phyloP scores from a whole-genome alignment of 1,139 yeast genomes.

The Geotrichum candidum region DNA sequence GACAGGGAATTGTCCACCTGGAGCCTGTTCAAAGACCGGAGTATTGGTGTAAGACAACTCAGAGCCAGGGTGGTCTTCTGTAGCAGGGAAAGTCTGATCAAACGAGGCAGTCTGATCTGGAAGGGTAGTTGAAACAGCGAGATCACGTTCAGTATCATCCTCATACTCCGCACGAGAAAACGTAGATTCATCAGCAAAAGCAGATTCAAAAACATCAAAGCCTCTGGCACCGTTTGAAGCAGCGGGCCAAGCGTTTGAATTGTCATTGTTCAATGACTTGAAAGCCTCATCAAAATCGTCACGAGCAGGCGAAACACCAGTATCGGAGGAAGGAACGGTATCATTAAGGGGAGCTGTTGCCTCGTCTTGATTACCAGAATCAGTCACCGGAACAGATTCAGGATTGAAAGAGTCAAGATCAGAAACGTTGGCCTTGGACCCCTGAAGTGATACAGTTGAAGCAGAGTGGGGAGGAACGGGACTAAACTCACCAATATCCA shows the following conservation, averaged over 20 bases:
- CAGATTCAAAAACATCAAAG: slow-evolving; percentile 9
- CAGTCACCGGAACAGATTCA: neutral
- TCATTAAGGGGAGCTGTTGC: neutral
- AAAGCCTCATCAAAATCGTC: slow-evolving; percentile 2
- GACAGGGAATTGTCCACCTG: neutral
- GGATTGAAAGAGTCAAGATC: neutral
- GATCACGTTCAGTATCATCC: neutral
- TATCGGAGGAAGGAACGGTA: neutral
- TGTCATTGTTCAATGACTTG: neutral
- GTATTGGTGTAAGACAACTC: slow-evolving; percentile 3
- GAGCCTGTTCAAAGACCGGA: neutral
- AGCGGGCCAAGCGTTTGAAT: neutral
- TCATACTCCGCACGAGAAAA: neutral
- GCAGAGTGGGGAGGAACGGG: slow-evolving; percentile 3
- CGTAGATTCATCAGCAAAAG: neutral
- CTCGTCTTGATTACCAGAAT: neutral
- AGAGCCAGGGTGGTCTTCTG: neutral
- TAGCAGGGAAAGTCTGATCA: neutral
- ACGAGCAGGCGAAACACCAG: neutral
- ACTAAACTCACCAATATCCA: slow-evolving; percentile 1
- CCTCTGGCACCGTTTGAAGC: neutral
- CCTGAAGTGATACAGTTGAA: slow-evolving; percentile 10
- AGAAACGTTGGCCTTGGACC: neutral
- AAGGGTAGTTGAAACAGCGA: neutral
- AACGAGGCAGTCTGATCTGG: neutral